Conservation (phyloP, 495 filamentous ascomycete species). For the Penicillium coprophilum region DNA sequence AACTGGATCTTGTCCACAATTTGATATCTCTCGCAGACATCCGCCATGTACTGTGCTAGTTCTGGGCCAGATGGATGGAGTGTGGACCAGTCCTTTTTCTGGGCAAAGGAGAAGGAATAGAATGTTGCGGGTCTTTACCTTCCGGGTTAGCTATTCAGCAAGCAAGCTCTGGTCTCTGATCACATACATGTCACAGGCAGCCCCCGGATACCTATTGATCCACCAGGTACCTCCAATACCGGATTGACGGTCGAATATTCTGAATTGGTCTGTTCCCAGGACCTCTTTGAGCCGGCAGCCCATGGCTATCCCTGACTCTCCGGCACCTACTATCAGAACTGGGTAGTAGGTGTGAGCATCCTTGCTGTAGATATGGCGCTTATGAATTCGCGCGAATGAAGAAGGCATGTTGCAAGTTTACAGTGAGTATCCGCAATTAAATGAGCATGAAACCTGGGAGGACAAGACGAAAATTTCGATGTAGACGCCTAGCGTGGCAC, state of each 20-base stretch:
- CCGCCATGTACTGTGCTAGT: slow-evolving; percentile 58
- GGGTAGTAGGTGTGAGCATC: slow-evolving; percentile 58
- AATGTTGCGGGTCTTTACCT: slow-evolving; percentile 50
- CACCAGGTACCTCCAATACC: slow-evolving; percentile 69
- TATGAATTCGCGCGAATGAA: slow-evolving; percentile 39
- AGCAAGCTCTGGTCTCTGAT: neutral
- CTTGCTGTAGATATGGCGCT: slow-evolving; percentile 46
- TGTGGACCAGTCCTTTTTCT: slow-evolving; percentile 58
- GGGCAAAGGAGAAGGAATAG: slow-evolving; percentile 64
- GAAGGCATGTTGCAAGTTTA: slow-evolving; percentile 10
- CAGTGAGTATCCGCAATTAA: neutral
- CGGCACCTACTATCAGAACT: slow-evolving; percentile 57
- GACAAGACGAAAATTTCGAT: neutral
- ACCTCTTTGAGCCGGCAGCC: slow-evolving; percentile 60
- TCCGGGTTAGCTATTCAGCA: slow-evolving; percentile 5
- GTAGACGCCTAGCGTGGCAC: neutral
- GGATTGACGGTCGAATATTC: slow-evolving; percentile 62
- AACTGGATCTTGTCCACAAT: slow-evolving; percentile 61
- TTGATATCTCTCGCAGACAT: slow-evolving; percentile 56
- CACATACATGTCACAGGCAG: slow-evolving; percentile 50
- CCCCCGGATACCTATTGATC: slow-evolving; percentile 66
- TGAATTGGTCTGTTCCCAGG: slow-evolving; percentile 61
- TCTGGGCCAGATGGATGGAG: slow-evolving; percentile 56
- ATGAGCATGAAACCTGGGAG: neutral
- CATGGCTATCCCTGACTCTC: slow-evolving; percentile 66